These are phyloP conservation scores for Anthracocystis panici-leucophaei DNA, from an alignment of 1,284 basidiomycete genomes.

Conservation along the genomic window DNA sequence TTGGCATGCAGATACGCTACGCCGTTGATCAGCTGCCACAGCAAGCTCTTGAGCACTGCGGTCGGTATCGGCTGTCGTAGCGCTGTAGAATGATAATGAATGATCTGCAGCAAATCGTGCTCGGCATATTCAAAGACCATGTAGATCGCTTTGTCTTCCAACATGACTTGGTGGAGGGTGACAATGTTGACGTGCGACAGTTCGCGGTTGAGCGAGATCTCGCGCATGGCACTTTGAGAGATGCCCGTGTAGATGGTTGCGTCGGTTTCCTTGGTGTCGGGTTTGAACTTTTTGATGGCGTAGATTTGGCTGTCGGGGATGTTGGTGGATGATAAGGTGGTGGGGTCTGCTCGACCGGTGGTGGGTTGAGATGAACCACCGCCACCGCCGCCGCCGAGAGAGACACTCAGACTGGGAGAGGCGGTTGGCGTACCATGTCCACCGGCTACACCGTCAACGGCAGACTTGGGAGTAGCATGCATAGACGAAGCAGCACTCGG, in stretches of 20 bases:
- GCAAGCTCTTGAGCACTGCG: constrained; percentile 88
- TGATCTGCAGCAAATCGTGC: constrained; percentile 90
- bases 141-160: constrained; percentile 87
- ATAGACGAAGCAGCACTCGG: constrained; percentile 27
- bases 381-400: background rate
- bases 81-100: constrained; percentile 94
- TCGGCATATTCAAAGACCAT: constrained; percentile 99
- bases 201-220: constrained; percentile 96
- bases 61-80: constrained; percentile 80
- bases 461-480: constrained; percentile 34
- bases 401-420: constrained; percentile 23
- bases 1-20: constrained; percentile 93
- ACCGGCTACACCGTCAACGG: constrained; percentile 4
- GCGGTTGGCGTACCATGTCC: constrained; percentile 23
- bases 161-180: constrained; percentile 89
- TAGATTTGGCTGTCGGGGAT: constrained; percentile 71
- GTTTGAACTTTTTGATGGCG: constrained; percentile 99
- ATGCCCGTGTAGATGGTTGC: constrained; percentile 88
- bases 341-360: constrained; percentile 2
- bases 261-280: constrained; percentile 78
- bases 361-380: background rate
- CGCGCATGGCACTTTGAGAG: constrained; percentile 94
- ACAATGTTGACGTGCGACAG: constrained; percentile 93
- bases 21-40: constrained; percentile 95
- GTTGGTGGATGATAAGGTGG: background rate